Percentiles rank a stretch among this genome's conserved stretches.
phyloP scores from a whole-genome alignment of 495 filamentous ascomycete species.

The Talaromyces ruber region DNA sequence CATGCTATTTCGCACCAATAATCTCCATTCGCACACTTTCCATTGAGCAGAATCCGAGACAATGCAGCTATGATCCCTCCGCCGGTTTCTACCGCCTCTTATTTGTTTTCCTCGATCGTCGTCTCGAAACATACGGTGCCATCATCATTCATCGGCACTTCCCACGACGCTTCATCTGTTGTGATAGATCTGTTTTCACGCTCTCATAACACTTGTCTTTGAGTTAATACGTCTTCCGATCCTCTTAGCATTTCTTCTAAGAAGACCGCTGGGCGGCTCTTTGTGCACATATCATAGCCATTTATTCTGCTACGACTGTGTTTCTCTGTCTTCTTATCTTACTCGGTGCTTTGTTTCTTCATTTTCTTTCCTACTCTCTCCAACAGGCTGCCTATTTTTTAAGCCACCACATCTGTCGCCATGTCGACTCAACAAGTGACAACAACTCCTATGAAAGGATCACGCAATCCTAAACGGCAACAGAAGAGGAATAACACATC shows the following conservation, averaged over 20 bases:
- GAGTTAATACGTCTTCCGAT: neutral
- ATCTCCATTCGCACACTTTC: neutral
- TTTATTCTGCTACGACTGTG: constrained; percentile 10
- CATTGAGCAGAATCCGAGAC: neutral
- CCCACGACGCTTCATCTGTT: neutral
- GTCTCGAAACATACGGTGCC: neutral
- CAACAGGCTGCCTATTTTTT: constrained; percentile 38
- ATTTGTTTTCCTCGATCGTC: neutral
- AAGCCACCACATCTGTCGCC: constrained; percentile 27
- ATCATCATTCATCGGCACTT: neutral
- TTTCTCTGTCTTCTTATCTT: constrained; percentile 7
- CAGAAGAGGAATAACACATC: constrained; percentile 29
- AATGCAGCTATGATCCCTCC: constrained; percentile 3
- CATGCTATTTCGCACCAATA: neutral
- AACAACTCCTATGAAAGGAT: constrained; percentile 29
- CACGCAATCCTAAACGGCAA: constrained; percentile 27
- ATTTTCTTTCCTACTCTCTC: constrained; percentile 11
- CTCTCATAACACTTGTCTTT: neutral
- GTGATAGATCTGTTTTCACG: neutral
- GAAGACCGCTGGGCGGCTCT: constrained; percentile 4
- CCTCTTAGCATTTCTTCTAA: neutral
- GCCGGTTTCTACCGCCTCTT: neutral
- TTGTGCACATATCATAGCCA: constrained; percentile 5
- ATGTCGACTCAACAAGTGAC: constrained; percentile 36
- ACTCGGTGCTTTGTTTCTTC: constrained; percentile 8